These are phyloP conservation scores for Dendrobium officinale DNA, from an alignment of 106 monocot genomes.

Conservation along the genomic window DNA sequence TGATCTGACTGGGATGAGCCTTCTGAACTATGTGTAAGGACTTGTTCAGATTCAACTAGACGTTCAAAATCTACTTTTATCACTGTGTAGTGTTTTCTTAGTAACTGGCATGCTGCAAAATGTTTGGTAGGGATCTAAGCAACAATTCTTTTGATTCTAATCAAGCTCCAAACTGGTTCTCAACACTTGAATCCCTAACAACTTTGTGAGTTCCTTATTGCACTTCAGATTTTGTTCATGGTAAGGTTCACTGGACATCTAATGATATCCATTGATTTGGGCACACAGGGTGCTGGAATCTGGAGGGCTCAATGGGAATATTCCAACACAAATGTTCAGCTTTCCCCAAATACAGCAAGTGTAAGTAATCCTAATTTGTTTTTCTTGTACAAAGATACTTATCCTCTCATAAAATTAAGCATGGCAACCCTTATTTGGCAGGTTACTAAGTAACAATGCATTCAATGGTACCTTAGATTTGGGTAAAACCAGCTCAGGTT, in stretches of 20 bases:
- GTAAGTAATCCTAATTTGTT: conserved; percentile 18
- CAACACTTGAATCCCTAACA: conserved; percentile 23
- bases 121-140: conserved; percentile 56
- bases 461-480: conserved; percentile 44
- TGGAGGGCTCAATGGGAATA: conserved; percentile 30
- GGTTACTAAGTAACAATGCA: conserved; percentile 32
- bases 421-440: conserved; percentile 14
- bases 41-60: not conserved
- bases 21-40: conserved; percentile 64
- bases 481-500: conserved; percentile 13
- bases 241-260: not conserved
- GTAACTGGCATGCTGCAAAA: not conserved
- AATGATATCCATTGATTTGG: not conserved
- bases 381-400: not conserved
- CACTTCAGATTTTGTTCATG: not conserved
- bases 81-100: too few relatives aligned
- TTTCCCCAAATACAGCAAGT: conserved; percentile 40
- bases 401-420: not conserved
- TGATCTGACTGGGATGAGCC: conserved; percentile 47
- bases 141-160: conserved; percentile 59
- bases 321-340: conserved; percentile 45
- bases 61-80: not conserved
- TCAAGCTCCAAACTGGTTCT: conserved; percentile 54
- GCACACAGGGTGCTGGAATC: conserved; percentile 40
- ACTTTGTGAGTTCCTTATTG: conserved; percentile 35